A percentile compares a stretch with the other conserved stretches of the same genome.
Conservation (phyloP, 371 early-diverging fungal species). For the Vairimorpha ceranae region DNA sequence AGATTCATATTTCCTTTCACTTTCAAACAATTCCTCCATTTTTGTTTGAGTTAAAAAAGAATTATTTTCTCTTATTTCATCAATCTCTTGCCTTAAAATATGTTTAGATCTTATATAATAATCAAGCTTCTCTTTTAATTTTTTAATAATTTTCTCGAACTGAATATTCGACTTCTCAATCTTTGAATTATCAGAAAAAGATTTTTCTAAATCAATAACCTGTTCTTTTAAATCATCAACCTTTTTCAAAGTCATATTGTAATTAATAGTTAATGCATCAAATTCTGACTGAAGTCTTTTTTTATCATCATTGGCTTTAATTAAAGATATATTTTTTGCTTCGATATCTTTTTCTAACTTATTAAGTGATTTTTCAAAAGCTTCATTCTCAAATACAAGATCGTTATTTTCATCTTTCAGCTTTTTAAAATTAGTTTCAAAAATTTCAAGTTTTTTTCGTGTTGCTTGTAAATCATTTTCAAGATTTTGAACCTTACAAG, state of each 20-base stretch:
- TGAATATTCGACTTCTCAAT: background rate
- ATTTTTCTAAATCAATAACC: slow-evolving; percentile 6
- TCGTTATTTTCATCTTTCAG: slow-evolving; percentile 68
- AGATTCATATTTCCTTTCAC: slow-evolving; percentile 26
- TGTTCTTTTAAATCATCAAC: slow-evolving; percentile 6
- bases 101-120: slow-evolving; percentile 66
- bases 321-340: slow-evolving; percentile 13
- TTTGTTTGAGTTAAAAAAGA: slow-evolving; percentile 42
- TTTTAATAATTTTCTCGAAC: slow-evolving; percentile 16
- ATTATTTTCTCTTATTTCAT: slow-evolving; percentile 46
- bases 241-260: background rate
- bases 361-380: slow-evolving; percentile 67
- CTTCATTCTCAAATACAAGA: slow-evolving; percentile 66
- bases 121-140: slow-evolving; percentile 31
- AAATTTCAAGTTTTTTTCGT: slow-evolving; percentile 55
- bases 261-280: background rate
- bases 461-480: background rate
- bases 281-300: background rate
- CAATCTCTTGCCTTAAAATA: slow-evolving; percentile 64
- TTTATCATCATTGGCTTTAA: background rate
- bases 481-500: slow-evolving; percentile 65
- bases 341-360: slow-evolving; percentile 60
- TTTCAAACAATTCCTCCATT: slow-evolving; percentile 47
- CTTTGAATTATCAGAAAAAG: background rate
- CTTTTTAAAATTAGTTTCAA: slow-evolving; percentile 63